Base-by-base conservation (phyloP, 2,329 filamentous ascomycete genomes). In the Fonsecaea pugnacius region DNA sequence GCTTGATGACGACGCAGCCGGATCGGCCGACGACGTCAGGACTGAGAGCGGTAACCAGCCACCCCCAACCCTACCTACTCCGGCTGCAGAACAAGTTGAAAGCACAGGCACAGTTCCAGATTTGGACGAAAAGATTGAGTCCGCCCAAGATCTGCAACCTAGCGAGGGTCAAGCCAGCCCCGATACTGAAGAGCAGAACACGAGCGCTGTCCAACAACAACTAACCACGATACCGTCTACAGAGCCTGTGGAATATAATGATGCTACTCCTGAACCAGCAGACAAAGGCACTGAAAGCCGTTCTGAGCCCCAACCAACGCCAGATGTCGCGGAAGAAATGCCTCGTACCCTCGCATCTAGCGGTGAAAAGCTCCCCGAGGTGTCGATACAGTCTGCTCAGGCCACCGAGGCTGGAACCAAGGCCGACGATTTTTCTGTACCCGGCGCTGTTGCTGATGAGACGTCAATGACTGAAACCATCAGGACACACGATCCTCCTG, bases 1-100 rank as follows among this genome's bases (percentile, higher is more conserved):
- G 3, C 30, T 50, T 32, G 48, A 46, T 43, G 51, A 63, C 18
- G 51, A 66, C 14, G 24, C 27, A 38, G 53, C 36, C 24, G 51
- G 27, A 7, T n/a, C 36, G 12, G 18, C 30, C 46, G 38, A 48
- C 38, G 38, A 32, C 6, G 18, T 24, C 9, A 32, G 14, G 36
- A 18, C 2, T n/a, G 32, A 35, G 21, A 46, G 52, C 18, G 57
- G 52, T 12, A n/a, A 21, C 4, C 43, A 27, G 8, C 5, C 27
- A 8, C 43, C n/a, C 3, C 3, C 9, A 24, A 14, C 24, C 2
- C 1, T 12, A 10, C 21, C 43, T 21, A 48, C 43, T 21, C 21
- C 43, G 12, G 4, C 43, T 24, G 9, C 18, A 21, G 18, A 3
- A 4, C 18, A 27, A 12, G 9, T 48, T 16, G 43, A 27, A 48